Evolutionary conservation across 345 rosid genomes (phyloP).

Genomic region (Rhizophora apiculata): DNA sequence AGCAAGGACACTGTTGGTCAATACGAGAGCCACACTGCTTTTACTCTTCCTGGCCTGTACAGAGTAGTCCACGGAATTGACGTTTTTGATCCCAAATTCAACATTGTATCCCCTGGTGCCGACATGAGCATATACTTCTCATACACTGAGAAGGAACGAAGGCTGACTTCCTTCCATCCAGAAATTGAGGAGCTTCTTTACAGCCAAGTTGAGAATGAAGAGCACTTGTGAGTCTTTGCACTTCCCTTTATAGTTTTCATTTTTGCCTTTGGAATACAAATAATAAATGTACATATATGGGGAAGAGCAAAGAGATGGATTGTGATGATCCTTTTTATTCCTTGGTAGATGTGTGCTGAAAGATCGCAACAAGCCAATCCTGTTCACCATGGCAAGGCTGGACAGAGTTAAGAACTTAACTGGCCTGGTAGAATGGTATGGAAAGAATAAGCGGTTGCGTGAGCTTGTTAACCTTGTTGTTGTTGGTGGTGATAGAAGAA

Average conservation of each 20-base stretch:
- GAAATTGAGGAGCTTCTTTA: constrained; percentile 49
- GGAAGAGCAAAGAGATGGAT: background rate
- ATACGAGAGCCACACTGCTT: constrained; percentile 60
- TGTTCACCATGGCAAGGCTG: constrained; percentile 70
- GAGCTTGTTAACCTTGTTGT: constrained; percentile 48
- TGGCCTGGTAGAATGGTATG: constrained; percentile 55
- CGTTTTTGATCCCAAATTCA: constrained; percentile 63
- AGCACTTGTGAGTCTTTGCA: constrained; percentile 48
- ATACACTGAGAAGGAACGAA: constrained; percentile 43
- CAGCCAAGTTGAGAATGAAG: constrained; percentile 41
- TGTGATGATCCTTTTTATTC: background rate
- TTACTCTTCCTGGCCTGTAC: constrained; percentile 60
- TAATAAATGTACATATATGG: background rate
- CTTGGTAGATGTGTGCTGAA: constrained; percentile 39
- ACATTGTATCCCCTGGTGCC: constrained; percentile 65
- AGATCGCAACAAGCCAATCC: constrained; percentile 47
- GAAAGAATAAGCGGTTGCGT: constrained; percentile 40
- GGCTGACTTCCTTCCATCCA: constrained; percentile 50
- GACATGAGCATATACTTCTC: constrained; percentile 63
- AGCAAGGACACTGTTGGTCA: constrained; percentile 54
- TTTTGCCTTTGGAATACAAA: background rate
- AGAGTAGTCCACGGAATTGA: constrained; percentile 61
- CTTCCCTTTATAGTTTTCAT: background rate
- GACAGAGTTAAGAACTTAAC: constrained; percentile 57
- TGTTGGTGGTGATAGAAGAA: constrained; percentile 45